Percentiles rank a stretch among this genome's conserved stretches.
These are phyloP conservation scores for Russula abietina DNA, from an alignment of 768 basidiomycete species.

Conservation along the genomic window DNA sequence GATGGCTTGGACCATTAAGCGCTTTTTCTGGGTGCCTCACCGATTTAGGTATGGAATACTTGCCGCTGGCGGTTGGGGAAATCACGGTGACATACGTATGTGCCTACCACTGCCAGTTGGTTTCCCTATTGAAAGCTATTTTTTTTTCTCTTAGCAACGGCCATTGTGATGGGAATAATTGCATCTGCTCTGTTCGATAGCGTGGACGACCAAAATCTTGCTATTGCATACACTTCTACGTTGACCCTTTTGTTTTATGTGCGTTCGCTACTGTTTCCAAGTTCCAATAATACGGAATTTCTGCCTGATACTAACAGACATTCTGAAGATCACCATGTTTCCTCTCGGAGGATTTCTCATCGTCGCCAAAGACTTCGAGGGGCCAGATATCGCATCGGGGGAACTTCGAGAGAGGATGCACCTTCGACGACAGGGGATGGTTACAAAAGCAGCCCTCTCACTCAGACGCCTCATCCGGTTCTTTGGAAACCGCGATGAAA, in stretches of 20 bases:
- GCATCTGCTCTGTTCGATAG: conserved; percentile 56
- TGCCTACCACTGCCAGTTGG: not conserved
- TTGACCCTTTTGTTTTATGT: conserved; percentile 59
- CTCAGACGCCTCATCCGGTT: not conserved
- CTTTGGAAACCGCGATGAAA: not conserved
- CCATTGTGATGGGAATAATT: conserved; percentile 59
- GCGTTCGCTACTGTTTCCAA: conserved; percentile 22
- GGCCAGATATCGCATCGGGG: conserved; percentile 55
- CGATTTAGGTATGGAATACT: conserved; percentile 67
- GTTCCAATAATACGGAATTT: not conserved
- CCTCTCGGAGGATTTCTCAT: conserved; percentile 52
- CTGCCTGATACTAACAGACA: not conserved
- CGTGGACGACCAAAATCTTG: too few relatives aligned
- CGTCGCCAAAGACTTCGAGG: conserved; percentile 57
- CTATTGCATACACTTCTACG: conserved; percentile 58
- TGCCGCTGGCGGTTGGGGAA: conserved; percentile 63
- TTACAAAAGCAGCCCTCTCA: not conserved
- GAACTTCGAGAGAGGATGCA: conserved; percentile 46
- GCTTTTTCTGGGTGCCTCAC: conserved; percentile 72
- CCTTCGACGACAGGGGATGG: conserved; percentile 33
- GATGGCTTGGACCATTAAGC: conserved; percentile 49
- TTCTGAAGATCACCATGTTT: conserved; percentile 53
- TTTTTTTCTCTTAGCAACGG: conserved; percentile 44
- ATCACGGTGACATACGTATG: conserved; percentile 67
- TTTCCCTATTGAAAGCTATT: not conserved